Percentiles rank a stretch among this genome's conserved stretches.
Evolutionary conservation across 805 yeast genomes (phyloP).

Genomic region (Kodamaea leandrae): DNA sequence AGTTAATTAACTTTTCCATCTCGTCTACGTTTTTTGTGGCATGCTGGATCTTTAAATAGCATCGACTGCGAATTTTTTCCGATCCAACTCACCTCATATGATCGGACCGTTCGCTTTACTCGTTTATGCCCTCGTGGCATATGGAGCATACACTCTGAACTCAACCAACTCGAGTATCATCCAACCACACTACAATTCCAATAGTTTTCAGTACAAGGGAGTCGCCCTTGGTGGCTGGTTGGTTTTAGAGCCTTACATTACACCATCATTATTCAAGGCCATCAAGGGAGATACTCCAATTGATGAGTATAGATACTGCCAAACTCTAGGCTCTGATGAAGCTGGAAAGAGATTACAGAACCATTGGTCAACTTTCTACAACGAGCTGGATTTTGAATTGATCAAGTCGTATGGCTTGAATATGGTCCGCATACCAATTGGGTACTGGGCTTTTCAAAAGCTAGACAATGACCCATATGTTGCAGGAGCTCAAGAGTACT

Average conservation of each 20-base stretch:
- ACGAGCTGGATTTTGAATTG: slow-evolving; percentile 53
- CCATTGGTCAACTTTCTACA: slow-evolving; percentile 61
- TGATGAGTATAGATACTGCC: slow-evolving; percentile 59
- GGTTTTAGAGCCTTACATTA: slow-evolving; percentile 67
- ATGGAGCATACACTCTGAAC: background rate
- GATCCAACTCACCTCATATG: too few relatives aligned
- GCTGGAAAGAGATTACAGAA: slow-evolving; percentile 41
- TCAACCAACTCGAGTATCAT: slow-evolving; percentile 7
- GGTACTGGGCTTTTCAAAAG: slow-evolving; percentile 73
- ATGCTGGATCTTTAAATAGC: background rate
- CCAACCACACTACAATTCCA: slow-evolving; percentile 9
- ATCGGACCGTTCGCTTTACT: too few relatives aligned
- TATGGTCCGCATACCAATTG: slow-evolving; percentile 73
- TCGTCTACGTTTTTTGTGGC: too few relatives aligned
- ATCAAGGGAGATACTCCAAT: slow-evolving; percentile 45
- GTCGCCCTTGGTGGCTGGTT: slow-evolving; percentile 72
- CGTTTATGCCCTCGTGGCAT: too few relatives aligned
- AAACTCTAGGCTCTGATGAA: slow-evolving; percentile 45
- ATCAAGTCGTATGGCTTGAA: slow-evolving; percentile 57
- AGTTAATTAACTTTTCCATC: too few relatives aligned
- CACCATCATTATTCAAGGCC: slow-evolving; percentile 56
- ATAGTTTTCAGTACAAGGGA: slow-evolving; percentile 29
- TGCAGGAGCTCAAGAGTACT: slow-evolving; percentile 60
- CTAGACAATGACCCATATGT: slow-evolving; percentile 58
- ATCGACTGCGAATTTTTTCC: background rate